Percentiles rank a stretch among this genome's conserved stretches.
phyloP scores from a whole-genome alignment of 768 basidiomycete species.

The Butyriboletus loyo region DNA sequence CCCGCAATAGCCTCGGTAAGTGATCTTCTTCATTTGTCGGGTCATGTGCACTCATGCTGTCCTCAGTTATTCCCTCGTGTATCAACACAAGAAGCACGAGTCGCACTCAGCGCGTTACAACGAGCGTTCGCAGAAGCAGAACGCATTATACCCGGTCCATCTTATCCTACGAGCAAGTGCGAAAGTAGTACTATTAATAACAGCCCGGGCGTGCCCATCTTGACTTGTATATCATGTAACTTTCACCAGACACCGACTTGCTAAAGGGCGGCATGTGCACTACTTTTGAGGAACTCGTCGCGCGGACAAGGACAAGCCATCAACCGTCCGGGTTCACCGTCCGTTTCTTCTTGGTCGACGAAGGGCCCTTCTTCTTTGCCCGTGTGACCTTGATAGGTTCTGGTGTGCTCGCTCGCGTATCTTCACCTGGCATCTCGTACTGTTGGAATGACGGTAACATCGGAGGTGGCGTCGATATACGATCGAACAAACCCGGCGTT shows the following conservation, averaged over 20 bases:
- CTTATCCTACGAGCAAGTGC: slow-evolving; percentile 16
- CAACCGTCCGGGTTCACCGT: slow-evolving; percentile 31
- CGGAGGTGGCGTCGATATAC: slow-evolving; percentile 35
- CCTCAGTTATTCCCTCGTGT: slow-evolving; percentile 86
- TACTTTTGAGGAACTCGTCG: background rate
- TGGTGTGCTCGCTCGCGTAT: slow-evolving; percentile 51
- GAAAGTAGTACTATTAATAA: slow-evolving; percentile 19
- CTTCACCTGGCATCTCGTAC: slow-evolving; percentile 48
- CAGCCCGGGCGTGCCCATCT: slow-evolving; percentile 14
- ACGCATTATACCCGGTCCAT: slow-evolving; percentile 80
- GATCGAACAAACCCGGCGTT: slow-evolving; percentile 27
- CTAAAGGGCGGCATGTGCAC: background rate
- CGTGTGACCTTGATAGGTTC: slow-evolving; percentile 77
- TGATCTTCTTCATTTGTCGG: slow-evolving; percentile 8
- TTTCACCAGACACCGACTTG: slow-evolving; percentile 10
- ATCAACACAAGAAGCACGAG: slow-evolving; percentile 86
- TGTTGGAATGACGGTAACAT: slow-evolving; percentile 43
- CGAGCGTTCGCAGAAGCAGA: slow-evolving; percentile 95
- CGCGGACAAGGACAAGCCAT: background rate
- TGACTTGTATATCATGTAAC: slow-evolving; percentile 26
- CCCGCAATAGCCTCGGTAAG: slow-evolving; percentile 95
- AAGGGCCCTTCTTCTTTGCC: slow-evolving; percentile 57
- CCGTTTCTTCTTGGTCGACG: slow-evolving; percentile 66
- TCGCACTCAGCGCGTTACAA: slow-evolving; percentile 81
- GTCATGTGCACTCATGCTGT: slow-evolving; percentile 4